Evolutionary conservation across 306 rosid genomes (phyloP).

Genomic region (Hippophae tibetana): DNA sequence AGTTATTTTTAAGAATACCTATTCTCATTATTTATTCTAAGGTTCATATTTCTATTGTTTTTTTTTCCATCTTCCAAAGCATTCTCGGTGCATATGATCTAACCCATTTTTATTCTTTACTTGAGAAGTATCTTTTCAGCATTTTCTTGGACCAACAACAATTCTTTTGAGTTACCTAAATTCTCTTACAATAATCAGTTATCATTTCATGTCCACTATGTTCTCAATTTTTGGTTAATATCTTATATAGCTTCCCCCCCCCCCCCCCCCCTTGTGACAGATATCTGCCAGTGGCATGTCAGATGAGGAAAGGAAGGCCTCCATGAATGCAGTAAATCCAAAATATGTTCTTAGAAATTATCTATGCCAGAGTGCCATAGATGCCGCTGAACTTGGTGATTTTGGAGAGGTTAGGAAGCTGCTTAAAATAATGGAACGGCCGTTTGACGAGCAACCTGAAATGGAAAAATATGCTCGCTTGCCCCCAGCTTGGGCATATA

Average conservation of each 20-base stretch:
- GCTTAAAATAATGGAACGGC: slow-evolving; percentile 78
- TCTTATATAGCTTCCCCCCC: not conserved
- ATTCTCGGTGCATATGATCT: no score
- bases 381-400: slow-evolving; percentile 92
- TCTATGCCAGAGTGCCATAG: slow-evolving; percentile 93
- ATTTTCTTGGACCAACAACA: no score
- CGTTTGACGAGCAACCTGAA: slow-evolving; percentile 92
- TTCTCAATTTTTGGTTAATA: no score
- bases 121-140: no score
- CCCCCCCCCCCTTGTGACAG: slow-evolving; percentile 30
- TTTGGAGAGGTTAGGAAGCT: slow-evolving; percentile 66
- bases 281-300: slow-evolving; percentile 61
- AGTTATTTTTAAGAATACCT: no score
- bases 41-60: no score
- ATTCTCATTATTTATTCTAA: no score
- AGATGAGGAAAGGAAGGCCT: slow-evolving; percentile 67
- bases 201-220: no score
- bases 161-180: no score
- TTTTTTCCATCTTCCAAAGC: no score
- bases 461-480: slow-evolving; percentile 98
- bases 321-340: slow-evolving; percentile 82
- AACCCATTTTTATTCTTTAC: no score
- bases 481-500: slow-evolving; percentile 99
- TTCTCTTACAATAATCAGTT: no score
- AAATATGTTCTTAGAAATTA: slow-evolving; percentile 84